Evolutionary conservation across 2,329 filamentous ascomycete genomes (phyloP), one percentile per base, ranked within the genome.

Genomic region (Penicillium sp.): DNA sequence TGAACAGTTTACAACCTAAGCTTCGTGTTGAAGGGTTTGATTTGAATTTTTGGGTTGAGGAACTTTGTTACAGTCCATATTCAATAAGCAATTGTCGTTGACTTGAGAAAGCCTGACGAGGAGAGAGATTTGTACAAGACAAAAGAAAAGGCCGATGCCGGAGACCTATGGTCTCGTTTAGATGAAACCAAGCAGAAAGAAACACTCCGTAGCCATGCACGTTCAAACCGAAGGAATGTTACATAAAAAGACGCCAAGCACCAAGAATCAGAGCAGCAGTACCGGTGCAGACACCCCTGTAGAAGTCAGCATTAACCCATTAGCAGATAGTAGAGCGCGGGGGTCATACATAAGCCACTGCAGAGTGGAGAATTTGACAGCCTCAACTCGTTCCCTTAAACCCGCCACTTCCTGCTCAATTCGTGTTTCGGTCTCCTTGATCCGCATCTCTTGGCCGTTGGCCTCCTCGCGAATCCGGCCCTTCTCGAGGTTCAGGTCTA

Each of bases 341-440:
- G 40, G 22, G 20, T 89, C 90, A 70, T 88, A 92, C 88, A 97
- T 97, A 64, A 99, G 79, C 94, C 94, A 99, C 80, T 99, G 94
- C 73, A 99, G 76, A 33, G 94, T 97, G 71, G 92, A 91, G 77
- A 97, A 97, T 81, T 99, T 99, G 74, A 99, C 94, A 64, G 91
- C 89, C 78, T 99, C 94, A 46, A 99, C 82, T 77, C 95, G 88
- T 80, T 97, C 94, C 63, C 91, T 82, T 70, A 99, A 74, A 29
- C 89, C 89, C 40, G 93, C 93, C 51, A 94, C 92, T 80, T 97
- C 94, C 77, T 97, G 93, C 80, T 99, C 94, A 68, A 99, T 97
- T 76, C 95, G 88, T 55, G 92, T 96, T 79, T 99, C 94, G 12
- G 94, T 97, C 82, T 99, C 94, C 80, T 96, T 97, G 69, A 99